Percentiles rank a stretch among this genome's conserved stretches.
These are phyloP conservation scores for Trebouxia gelatinosa DNA, from an alignment of 163 green algal genomes.

Conservation along the genomic window DNA sequence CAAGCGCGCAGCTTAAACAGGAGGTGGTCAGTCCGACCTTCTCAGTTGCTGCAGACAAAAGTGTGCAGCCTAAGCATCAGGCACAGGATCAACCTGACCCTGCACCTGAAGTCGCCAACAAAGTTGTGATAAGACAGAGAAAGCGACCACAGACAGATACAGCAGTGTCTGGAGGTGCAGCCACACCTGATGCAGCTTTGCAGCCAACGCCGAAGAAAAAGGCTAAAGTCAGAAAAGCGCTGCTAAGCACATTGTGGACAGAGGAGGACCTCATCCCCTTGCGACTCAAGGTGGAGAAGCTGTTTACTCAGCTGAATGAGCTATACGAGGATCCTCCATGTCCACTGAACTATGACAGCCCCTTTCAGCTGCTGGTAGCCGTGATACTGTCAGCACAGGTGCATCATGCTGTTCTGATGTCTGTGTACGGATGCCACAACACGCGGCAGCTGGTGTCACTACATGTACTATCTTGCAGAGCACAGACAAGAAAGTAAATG, in stretches of 20 bases:
- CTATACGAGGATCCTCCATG: conserved; percentile 75
- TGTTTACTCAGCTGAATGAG: conserved; percentile 56
- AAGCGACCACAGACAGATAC: not conserved
- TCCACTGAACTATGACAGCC: conserved; percentile 62
- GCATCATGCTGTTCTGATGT: not conserved
- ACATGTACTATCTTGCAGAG: no score
- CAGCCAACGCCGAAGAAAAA: not conserved
- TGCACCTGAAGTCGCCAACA: no score
- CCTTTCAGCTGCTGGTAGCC: conserved; percentile 80
- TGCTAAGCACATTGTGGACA: not conserved
- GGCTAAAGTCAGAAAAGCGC: not conserved
- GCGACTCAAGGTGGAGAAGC: conserved; percentile 48
- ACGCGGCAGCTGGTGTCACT: no score
- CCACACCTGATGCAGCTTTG: not conserved
- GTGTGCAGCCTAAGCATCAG: no score
- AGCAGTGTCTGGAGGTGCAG: not conserved
- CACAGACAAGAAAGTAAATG: conserved; percentile 75
- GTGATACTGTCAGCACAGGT: conserved; percentile 79
- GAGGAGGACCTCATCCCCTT: conserved; percentile 18
- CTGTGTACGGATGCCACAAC: no score
- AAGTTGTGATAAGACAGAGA: no score
- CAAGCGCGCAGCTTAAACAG: no score
- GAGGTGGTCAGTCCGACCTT: no score
- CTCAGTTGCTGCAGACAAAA: no score
- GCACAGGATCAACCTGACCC: no score